Evolutionary conservation across 495 filamentous ascomycete species (phyloP), one percentile per base, ranked within the genome.

Genomic region (Trichoderma orchidacearum): DNA sequence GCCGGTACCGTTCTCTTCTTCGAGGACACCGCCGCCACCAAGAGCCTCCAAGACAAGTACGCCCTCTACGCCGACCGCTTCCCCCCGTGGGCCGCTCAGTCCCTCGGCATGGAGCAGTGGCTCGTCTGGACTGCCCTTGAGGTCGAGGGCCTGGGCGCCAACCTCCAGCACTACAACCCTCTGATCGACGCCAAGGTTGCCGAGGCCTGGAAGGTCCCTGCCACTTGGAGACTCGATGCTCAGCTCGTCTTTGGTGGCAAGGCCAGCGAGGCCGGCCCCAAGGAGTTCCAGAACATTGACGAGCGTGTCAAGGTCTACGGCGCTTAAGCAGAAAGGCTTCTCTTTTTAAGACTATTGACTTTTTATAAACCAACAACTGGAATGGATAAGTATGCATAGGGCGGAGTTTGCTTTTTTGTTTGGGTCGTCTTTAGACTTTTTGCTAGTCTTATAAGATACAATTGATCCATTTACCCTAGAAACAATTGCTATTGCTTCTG

Each of bases 81-180:
- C 79, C 80, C 77, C 59, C 60, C 61, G 63, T 86, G 81, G 80
- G 78, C 79, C 55, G 65, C 71, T 35, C 83, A 89, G 67, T 76
- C 75, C 36, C 72, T 68, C 55, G 85, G 73, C 66, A 89, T 89
- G 82, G 72, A 82, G 65, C 84, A 88, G 69, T 81, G 72, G 70
- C 70, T 74, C 21, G 55, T 83, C 48, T 90, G 85, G 85, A 81
- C 78, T 0, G 77, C 80, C 0, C 73, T 90, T 34, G 80, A 85
- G 68, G 72, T 76, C 57, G 84, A 88, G 70, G 85, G 86, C 31
- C 71, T 88, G 31, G 86, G 85, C 45, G 79, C 77, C 65, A 88
- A 82, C 71, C 74, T 90, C 4, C 86, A 90, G 73, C 85, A 88
- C 68, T 87, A 87, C 73, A 85, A 84, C 75, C 77, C 84, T 1